Evolutionary conservation across 2,329 filamentous ascomycete genomes (phyloP).

Genomic region (Alternaria angustiovoidea): DNA sequence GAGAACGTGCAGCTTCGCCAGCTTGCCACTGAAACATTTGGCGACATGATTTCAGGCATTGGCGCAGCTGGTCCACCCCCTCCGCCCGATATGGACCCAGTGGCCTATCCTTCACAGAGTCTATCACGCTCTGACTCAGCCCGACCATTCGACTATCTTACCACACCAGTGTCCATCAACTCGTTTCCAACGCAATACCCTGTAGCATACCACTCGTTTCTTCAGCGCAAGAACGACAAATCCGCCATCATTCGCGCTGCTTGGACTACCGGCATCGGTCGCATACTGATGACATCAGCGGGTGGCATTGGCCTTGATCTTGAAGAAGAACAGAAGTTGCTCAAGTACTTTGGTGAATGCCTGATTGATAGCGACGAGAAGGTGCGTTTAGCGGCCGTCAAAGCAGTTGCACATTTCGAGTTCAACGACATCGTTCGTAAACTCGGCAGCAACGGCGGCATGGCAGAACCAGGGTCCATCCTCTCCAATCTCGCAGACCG

Average conservation of each 20-base stretch:
- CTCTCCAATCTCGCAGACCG: slow-evolving; percentile 84
- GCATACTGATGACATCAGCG: slow-evolving; percentile 89
- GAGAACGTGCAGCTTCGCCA: slow-evolving; percentile 87
- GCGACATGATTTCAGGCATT: slow-evolving; percentile 93
- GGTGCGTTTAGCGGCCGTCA: slow-evolving; percentile 88
- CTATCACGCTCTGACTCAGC: slow-evolving; percentile 51
- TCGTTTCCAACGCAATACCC: slow-evolving; percentile 87
- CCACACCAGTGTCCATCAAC: slow-evolving; percentile 84
- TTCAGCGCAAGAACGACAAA: slow-evolving; percentile 87
- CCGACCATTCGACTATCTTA: slow-evolving; percentile 67
- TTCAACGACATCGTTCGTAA: slow-evolving; percentile 84
- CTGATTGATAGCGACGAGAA: slow-evolving; percentile 89
- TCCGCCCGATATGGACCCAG: slow-evolving; percentile 75
- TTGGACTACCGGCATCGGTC: slow-evolving; percentile 84
- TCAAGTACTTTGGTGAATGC: slow-evolving; percentile 79
- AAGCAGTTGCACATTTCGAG: slow-evolving; percentile 80
- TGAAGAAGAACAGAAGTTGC: slow-evolving; percentile 79
- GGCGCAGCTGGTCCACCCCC: slow-evolving; percentile 87
- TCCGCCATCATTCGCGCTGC: slow-evolving; percentile 80
- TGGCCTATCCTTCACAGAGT: slow-evolving; percentile 81
- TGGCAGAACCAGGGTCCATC: slow-evolving; percentile 78
- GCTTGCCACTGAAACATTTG: slow-evolving; percentile 90
- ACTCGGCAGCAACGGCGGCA: slow-evolving; percentile 77
- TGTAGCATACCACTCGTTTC: slow-evolving; percentile 81
- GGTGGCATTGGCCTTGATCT: slow-evolving; percentile 87